Conservation (phyloP, 176 grass and related monocot genomes). For the Avena atlantica region DNA sequence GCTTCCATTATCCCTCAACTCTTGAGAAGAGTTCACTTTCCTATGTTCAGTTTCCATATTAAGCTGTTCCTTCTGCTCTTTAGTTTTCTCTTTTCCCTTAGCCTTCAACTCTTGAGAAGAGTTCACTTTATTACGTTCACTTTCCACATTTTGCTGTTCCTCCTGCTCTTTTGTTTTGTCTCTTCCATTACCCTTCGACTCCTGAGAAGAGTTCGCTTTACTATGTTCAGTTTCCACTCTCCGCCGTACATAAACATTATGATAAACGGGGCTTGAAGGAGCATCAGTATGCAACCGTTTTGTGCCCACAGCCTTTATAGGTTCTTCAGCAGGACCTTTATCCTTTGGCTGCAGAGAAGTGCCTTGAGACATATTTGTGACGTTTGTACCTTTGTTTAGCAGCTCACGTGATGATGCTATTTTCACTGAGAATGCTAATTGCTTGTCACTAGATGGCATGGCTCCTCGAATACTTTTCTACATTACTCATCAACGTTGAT, state of each 20-base stretch:
- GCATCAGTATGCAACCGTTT: constrained; percentile 58
- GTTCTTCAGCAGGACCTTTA: constrained; percentile 48
- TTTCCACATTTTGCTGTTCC: constrained; percentile 50
- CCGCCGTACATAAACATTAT: constrained; percentile 80
- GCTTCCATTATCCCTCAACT: constrained; percentile 47
- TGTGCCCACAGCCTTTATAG: constrained; percentile 40
- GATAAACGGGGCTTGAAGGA: constrained; percentile 57
- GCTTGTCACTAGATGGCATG: constrained; percentile 58
- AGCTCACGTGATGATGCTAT: constrained; percentile 47
- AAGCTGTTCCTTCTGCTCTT: constrained; percentile 43
- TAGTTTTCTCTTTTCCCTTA: constrained; percentile 34
- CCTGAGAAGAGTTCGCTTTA: constrained; percentile 57
- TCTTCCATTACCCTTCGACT: constrained; percentile 51
- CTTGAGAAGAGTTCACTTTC: constrained; percentile 52
- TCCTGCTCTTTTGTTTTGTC: constrained; percentile 51
- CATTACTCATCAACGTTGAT: constrained; percentile 3
- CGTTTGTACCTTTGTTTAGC: constrained; percentile 49
- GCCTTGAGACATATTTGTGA: constrained; percentile 49
- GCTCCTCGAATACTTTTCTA: constrained; percentile 18
- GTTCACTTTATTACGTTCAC: constrained; percentile 59
- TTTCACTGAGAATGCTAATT: constrained; percentile 48
- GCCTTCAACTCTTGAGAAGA: constrained; percentile 59
- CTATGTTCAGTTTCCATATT: constrained; percentile 66
- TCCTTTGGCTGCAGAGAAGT: constrained; percentile 53
- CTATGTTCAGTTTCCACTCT: constrained; percentile 70